Base-by-base conservation (phyloP, 108 stramenopile species). In the Nitzschia palea region DNA sequence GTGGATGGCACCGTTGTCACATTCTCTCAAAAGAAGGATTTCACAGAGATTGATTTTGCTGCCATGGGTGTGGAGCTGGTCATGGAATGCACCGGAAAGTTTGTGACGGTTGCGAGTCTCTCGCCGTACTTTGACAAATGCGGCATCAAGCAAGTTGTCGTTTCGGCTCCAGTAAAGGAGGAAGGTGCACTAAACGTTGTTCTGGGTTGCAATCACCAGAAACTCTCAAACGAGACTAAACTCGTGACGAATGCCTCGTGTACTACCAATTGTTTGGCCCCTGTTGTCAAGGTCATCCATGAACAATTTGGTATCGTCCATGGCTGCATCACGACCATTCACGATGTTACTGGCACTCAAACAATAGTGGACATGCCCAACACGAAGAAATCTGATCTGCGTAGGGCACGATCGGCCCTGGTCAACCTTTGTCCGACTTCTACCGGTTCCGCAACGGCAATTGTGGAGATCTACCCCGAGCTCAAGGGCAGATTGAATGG, bases 401-500 rank as follows among this genome's bases (percentile, higher is more conserved):
- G 97, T 44, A 86, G 95, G 33, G 95, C 95, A 37, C 81, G 97
- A 28, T 83, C 86, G 33, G 97, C 93, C 30, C 95, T 96, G 94
- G 72, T 89, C 48, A 98, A 98, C 65, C 79, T 98, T 0, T 86
- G 84, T 53, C 97, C 97, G 17, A 96, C 97, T 29, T 88, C 88
- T 30, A 98, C 97, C 4, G 97, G 97, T 0, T 81, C 84, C 31
- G 97, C 97, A 43, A 96, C 95, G 12, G 95, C 97, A 37, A 96
- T 98, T 67, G 79, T 91, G 26, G 94, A 95, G 68, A 95, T 96
- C 55, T 95, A 96, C 66, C 96, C 97, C 18, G 90, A 96, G 60
- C 88, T 98, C 67, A 92, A 96, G 74, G 97, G 95, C 2, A 97
- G 95, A 75, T 79, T 97, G 5, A 96, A 96, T 72, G 97, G 97